Percentiles rank a stretch among this genome's conserved stretches.
phyloP scores from a whole-genome alignment of 192 early-diverging fungal species.

The Phlyctochytrium planicorne region DNA sequence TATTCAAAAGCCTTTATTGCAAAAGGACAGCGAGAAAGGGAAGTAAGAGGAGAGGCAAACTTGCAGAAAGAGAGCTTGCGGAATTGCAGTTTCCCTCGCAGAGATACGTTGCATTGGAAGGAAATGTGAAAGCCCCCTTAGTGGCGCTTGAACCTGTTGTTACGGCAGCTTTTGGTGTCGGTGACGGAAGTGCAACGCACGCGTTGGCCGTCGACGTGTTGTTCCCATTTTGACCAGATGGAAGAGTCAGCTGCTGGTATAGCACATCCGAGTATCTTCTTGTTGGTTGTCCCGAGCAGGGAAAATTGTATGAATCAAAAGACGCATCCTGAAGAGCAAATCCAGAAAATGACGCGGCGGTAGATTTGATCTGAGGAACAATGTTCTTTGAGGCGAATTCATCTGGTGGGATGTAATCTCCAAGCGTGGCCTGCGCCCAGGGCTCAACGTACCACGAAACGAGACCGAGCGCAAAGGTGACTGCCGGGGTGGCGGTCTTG shows the following conservation, averaged over 20 bases:
- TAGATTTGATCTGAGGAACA: not conserved
- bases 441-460: conserved; percentile 15
- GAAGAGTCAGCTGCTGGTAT: conserved; percentile 30
- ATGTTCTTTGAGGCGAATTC: conserved; percentile 7
- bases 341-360: conserved; percentile 27
- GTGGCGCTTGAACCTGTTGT: too few relatives aligned
- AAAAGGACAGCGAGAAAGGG: too few relatives aligned
- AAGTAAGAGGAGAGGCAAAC: too few relatives aligned
- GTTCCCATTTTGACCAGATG: conserved; percentile 5
- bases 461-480: conserved; percentile 24
- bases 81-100: too few relatives aligned
- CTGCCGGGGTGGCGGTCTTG: not conserved
- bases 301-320: conserved; percentile 23
- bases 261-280: conserved; percentile 29
- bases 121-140: too few relatives aligned
- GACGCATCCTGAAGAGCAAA: conserved; percentile 29
- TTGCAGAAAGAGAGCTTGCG: too few relatives aligned
- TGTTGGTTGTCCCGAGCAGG: conserved; percentile 14
- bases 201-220: conserved; percentile 8
- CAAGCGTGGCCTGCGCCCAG: conserved; percentile 17
- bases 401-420: conserved; percentile 31
- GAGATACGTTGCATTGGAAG: too few relatives aligned
- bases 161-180: conserved; percentile 3
- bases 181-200: conserved; percentile 7
- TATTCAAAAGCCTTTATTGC: too few relatives aligned